These are phyloP conservation scores for Pseudocercospora cruenta DNA, from an alignment of 2,329 filamentous ascomycete genomes.

Conservation along the genomic window DNA sequence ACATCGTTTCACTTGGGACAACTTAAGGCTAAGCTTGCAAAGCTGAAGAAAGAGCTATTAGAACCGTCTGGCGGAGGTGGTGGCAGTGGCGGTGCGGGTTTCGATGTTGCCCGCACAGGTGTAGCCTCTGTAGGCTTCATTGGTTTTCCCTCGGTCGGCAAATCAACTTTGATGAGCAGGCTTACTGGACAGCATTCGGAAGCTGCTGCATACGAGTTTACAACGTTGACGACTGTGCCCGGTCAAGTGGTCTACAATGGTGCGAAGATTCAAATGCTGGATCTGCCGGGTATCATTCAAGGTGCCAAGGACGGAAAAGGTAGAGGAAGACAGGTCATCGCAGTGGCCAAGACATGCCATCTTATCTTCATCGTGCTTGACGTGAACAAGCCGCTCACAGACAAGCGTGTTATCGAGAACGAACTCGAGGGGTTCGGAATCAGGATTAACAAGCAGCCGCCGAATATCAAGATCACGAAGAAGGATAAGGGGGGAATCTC, in stretches of 20 bases:
- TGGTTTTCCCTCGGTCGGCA: conserved; percentile 96
- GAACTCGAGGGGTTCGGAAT: conserved; percentile 98
- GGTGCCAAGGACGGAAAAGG: conserved; percentile 98
- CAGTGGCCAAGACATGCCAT: conserved; percentile 97
- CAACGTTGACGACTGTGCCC: conserved; percentile 93
- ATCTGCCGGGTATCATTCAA: conserved; percentile 97
- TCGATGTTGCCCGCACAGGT: conserved; percentile 96
- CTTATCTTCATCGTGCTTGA: conserved; percentile 98
- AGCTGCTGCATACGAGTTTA: conserved; percentile 97
- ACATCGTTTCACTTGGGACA: conserved; percentile 60
- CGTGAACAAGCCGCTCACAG: conserved; percentile 96
- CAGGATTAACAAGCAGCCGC: conserved; percentile 93
- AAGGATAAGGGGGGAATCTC: conserved; percentile 98
- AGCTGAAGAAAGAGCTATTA: conserved; percentile 93
- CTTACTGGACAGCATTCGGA: conserved; percentile 97
- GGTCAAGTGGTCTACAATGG: conserved; percentile 96
- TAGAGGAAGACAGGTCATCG: conserved; percentile 96
- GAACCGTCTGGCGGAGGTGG: conserved; percentile 79
- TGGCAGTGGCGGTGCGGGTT: conserved; percentile 78
- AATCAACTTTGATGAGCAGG: conserved; percentile 94
- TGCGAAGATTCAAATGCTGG: conserved; percentile 96
- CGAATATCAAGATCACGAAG: conserved; percentile 99
- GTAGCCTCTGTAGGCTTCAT: conserved; percentile 98
- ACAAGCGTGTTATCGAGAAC: conserved; percentile 92
- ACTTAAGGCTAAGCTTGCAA: conserved; percentile 96